Conservation (phyloP, 352 stramenopile species). For the Phytopythium vexans region DNA sequence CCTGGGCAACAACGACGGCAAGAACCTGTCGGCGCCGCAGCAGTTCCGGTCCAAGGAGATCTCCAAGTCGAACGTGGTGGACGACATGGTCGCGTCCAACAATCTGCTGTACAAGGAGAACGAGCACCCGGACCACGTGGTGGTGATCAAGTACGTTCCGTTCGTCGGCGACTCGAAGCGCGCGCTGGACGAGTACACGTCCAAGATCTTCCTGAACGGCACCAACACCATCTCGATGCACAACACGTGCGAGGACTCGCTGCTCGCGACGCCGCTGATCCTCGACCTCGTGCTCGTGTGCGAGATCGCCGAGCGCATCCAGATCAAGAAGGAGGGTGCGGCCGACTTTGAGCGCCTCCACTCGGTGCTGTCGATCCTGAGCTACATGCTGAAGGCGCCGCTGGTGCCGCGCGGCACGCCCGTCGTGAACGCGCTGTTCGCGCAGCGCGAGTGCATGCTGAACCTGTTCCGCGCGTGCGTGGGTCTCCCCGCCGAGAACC, state of each 20-base stretch:
- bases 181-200: slow-evolving; percentile 99
- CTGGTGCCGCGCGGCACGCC: slow-evolving; percentile 96
- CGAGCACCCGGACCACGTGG: slow-evolving; percentile 98
- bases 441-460: slow-evolving; percentile 96
- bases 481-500: slow-evolving; percentile 95
- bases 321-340: slow-evolving; percentile 92
- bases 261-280: slow-evolving; percentile 98
- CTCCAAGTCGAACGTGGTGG: slow-evolving; percentile 99
- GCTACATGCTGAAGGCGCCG: slow-evolving; percentile 99
- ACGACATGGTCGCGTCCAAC: slow-evolving; percentile 99
- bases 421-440: slow-evolving; percentile 98
- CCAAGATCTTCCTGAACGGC: slow-evolving; percentile 99
- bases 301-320: slow-evolving; percentile 93
- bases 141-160: slow-evolving; percentile 99
- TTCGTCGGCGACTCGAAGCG: slow-evolving; percentile 99
- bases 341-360: slow-evolving; percentile 95
- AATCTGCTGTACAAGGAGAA: slow-evolving; percentile 97
- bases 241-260: slow-evolving; percentile 99
- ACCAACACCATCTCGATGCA: slow-evolving; percentile 99
- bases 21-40: slow-evolving; percentile 98
- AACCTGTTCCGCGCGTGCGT: slow-evolving; percentile 98
- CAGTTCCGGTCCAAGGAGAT: slow-evolving; percentile 99
- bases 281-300: slow-evolving; percentile 98
- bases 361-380: slow-evolving; percentile 96
- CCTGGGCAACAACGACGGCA: slow-evolving; percentile 99